Evolutionary conservation across 345 rosid genomes (phyloP), one percentile per base, ranked within the genome.

Genomic region (Pistacia atlantica): DNA sequence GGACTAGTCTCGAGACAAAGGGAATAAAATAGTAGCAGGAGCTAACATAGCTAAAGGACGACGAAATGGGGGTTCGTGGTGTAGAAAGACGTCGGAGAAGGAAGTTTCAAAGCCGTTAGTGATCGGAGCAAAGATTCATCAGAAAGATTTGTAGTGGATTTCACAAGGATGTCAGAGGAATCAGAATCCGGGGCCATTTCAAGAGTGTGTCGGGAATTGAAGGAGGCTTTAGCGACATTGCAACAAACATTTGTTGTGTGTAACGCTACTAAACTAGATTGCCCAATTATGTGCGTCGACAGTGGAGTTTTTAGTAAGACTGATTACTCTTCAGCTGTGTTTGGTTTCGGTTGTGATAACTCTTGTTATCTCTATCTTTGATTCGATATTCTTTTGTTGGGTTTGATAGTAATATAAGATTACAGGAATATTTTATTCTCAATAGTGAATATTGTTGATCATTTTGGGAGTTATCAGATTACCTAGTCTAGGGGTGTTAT

Each of bases 191-290:
- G 87, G 69, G 72, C 72, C 25, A 75, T 92, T 58, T 98, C 97
- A 7, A 87, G 97, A 69, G 97, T 89, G 49, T 93, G 97, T 0
- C 91, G 90, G 77, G 99, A 93, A 88, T 81, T 93, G 76, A 96
- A 91, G 88, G 90, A 79, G 9, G 99, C 99, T 79, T 81, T 96
- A 66, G 81, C 95, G 16, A 90, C 92, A 1, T 88, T 93, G 79
- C 98, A 93, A 83, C 99, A 93, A 84, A 93, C 99, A 17, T 96
- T 96, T 83, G 97, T 92, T 42, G 99, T 93, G 69, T 93, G 97
- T 45, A 98, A 96, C 72, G 94, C 97, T 9, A 90, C 95, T 64
- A 92, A 87, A 84, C 95, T 93, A 20, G 91, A 93, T 67, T 90
- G 92, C 80, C 99, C 99, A 59, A 93, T 96, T 52, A 73, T 96